A percentile compares a stretch with the other conserved stretches of the same genome.
Evolutionary conservation across 31 red algal species (phyloP).

Genomic region (Asparagopsis taxiformis): DNA sequence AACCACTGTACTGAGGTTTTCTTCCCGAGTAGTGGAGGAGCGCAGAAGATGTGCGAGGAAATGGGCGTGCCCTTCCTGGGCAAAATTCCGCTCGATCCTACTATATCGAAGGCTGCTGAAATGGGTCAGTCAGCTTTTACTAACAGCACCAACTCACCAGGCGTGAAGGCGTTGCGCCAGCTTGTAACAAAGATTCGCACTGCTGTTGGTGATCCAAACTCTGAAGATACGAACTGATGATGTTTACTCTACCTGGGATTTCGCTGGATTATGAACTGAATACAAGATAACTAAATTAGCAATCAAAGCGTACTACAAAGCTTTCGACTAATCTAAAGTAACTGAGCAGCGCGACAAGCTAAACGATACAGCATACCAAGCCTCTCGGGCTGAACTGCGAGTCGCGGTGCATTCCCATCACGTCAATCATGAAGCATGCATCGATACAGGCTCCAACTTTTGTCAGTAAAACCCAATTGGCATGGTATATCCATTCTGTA

Average conservation of each 20-base stretch:
- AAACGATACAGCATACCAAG: no score
- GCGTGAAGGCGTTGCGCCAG: conserved; percentile 37
- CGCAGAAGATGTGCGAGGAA: conserved; percentile 67
- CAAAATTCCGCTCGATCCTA: conserved; percentile 82
- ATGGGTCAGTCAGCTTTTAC: conserved; percentile 58
- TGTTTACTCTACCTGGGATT: not conserved
- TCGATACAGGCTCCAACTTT: no score
- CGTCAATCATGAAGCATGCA: no score
- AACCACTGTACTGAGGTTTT: conserved; percentile 78
- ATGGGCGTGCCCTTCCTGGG: conserved; percentile 73
- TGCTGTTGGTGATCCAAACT: conserved; percentile 31
- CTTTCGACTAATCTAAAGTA: no score
- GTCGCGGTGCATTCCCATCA: no score
- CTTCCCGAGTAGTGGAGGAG: conserved; percentile 79
- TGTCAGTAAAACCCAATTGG: no score
- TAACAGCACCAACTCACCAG: conserved; percentile 16
- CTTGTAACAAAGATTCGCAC: conserved; percentile 41
- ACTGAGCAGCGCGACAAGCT: no score
- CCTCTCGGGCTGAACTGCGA: no score
- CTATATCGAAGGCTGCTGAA: conserved; percentile 66
- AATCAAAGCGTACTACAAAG: no score
- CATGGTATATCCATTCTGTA: no score
- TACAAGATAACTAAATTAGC: no score
- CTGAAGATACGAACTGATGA: not conserved
- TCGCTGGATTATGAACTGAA: not conserved